Base-by-base conservation (phyloP, 1,284 basidiomycete genomes). In the Ustilago bromivora region DNA sequence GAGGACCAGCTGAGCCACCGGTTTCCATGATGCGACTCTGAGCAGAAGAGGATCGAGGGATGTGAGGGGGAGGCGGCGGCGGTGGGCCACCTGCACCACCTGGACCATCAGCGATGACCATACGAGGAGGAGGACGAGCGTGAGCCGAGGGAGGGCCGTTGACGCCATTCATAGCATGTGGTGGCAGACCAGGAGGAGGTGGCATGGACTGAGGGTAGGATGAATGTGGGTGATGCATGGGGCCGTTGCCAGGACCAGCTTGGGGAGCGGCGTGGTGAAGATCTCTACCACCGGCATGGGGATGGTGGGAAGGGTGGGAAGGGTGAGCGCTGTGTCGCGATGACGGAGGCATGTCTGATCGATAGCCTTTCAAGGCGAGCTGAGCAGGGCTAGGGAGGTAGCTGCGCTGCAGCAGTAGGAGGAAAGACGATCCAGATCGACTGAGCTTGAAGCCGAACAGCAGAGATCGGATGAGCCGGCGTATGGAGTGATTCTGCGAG, bases 191-290 rank as follows among this genome's bases (percentile, higher is more conserved):
- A 28, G 76, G 75, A 41, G 75, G 76, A 28, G 76, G 76, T 12
- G 68, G 68, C 76, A 78, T 78, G 31, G 76, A 75, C 41, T 75
- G 71, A 28, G 68, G 64, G 19, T 75, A 78, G 54, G 68, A 67
- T 0, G 76, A 68, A 47, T 78, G 67, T n/a, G 71, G 68, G 54
- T 78, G 74, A 38, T 76, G 76, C 64, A 78, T 71, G 36, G 67
- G 64, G 13, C 61, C 67, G 9, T 70, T 66, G 57, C 58, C 71
- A 4, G 75, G 57, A 38, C 67, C 71, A 13, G 71, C 64, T 64
- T 66, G 73, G 19, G 68, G 71, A 38, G 65, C 60, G 5, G 51
- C 28, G 28, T 72, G 70, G 40, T 72, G 70, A 1, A 73, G 53
- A 49, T 74, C 71, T 47, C 71, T 61, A 15, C 57, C 60, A 46